These are phyloP conservation scores for Zymoseptoria crescenta DNA, from an alignment of 2,329 filamentous ascomycete genomes.

Conservation along the genomic window DNA sequence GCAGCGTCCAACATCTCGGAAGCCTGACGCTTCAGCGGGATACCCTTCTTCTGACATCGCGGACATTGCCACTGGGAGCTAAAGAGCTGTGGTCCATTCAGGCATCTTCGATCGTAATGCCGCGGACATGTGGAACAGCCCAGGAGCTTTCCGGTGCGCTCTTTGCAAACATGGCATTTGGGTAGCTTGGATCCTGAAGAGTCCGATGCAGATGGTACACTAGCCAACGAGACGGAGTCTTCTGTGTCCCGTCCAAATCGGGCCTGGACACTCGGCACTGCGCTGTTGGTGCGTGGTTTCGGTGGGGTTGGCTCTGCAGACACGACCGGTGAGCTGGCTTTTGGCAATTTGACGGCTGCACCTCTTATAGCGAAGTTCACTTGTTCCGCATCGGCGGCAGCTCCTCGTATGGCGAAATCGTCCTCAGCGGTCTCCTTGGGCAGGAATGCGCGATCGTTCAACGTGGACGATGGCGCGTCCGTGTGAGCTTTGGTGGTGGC, in stretches of 20 bases:
- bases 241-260: neutral
- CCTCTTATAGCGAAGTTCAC: neutral
- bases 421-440: neutral
- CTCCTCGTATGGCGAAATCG: neutral
- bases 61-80: slow-evolving; percentile 23
- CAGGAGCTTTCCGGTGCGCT: slow-evolving; percentile 1
- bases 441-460: neutral
- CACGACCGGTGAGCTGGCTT: neutral
- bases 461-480: neutral
- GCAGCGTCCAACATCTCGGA: neutral
- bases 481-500: neutral
- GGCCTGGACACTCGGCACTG: neutral
- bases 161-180: slow-evolving; percentile 8
- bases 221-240: slow-evolving; percentile 5
- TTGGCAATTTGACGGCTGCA: neutral
- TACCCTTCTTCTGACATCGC: slow-evolving; percentile 18
- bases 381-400: neutral
- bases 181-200: neutral
- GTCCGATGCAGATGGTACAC: slow-evolving; percentile 5
- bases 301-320: too few species aligned
- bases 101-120: slow-evolving; percentile 13
- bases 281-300: neutral
- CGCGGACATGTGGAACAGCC: slow-evolving; percentile 9
- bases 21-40: neutral
- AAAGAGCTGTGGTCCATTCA: neutral